phyloP scores from a whole-genome alignment of 345 rosid species.

The Boechera divaricarpa region DNA sequence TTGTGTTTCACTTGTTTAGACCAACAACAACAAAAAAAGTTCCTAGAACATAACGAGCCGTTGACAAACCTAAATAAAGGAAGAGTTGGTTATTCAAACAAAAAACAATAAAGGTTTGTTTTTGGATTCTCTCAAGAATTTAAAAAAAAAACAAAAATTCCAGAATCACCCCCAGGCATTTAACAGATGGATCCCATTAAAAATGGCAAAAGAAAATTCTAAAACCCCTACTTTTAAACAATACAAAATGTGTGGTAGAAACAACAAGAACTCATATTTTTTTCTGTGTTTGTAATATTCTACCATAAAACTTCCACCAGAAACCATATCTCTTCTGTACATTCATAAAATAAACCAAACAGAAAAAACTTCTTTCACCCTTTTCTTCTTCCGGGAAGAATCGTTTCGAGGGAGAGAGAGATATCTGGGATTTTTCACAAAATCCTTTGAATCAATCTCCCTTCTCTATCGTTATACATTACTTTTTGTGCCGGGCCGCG shows the following conservation, averaged over 20 bases:
- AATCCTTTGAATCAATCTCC: conserved; percentile 8
- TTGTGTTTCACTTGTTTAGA: not conserved
- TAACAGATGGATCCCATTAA: conserved; percentile 19
- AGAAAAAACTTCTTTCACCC: conserved; percentile 29
- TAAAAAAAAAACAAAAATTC: not conserved
- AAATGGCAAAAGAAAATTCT: conserved; percentile 7
- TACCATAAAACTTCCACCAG: conserved; percentile 36
- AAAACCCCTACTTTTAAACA: conserved; percentile 31
- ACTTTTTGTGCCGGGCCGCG: not conserved
- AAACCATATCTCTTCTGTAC: conserved; percentile 24
- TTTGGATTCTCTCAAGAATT: not conserved
- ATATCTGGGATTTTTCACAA: conserved; percentile 2
- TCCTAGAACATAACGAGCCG: not conserved
- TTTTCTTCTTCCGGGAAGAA: not conserved
- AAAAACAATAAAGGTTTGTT: conserved; percentile 20
- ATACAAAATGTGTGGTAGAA: conserved; percentile 20
- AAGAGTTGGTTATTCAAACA: conserved; percentile 35
- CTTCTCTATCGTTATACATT: not conserved
- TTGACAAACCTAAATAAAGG: conserved; percentile 37
- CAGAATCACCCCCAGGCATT: conserved; percentile 15
- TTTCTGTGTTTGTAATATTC: not conserved
- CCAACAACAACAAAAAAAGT: not conserved
- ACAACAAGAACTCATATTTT: conserved; percentile 3
- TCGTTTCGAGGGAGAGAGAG: not conserved
- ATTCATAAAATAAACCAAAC: conserved; percentile 22